Evolutionary conservation across 106 monocot species (phyloP).

Genomic region (Phalaenopsis equestris): DNA sequence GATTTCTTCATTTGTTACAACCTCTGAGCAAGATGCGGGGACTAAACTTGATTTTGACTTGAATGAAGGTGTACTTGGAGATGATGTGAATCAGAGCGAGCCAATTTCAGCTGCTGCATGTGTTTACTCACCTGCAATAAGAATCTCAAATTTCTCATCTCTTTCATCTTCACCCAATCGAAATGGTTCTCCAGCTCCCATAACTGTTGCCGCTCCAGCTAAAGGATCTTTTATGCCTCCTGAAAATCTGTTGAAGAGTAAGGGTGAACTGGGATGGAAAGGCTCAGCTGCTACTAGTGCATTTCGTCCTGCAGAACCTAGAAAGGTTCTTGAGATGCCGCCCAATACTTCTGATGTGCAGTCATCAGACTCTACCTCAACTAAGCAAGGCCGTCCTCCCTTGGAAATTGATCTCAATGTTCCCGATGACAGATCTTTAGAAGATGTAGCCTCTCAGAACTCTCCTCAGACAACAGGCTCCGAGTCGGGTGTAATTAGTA

Average conservation of each 20-base stretch:
- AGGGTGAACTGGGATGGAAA: conserved; percentile 78
- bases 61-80: conserved; percentile 64
- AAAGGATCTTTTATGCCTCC: conserved; percentile 80
- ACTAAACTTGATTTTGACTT: conserved; percentile 67
- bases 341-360: conserved; percentile 33
- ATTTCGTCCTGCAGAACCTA: conserved; percentile 85
- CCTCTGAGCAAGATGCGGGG: conserved; percentile 19
- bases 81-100: conserved; percentile 52
- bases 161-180: conserved; percentile 17
- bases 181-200: conserved; percentile 25
- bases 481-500: conserved; percentile 25
- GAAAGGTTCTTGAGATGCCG: conserved; percentile 67
- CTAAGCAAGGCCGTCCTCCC: conserved; percentile 38
- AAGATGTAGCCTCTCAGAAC: conserved; percentile 45
- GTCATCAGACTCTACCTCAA: conserved; percentile 21
- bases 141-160: conserved; percentile 22
- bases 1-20: conserved; percentile 7
- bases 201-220: conserved; percentile 69
- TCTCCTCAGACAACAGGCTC: conserved; percentile 44
- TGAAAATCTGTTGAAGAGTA: conserved; percentile 43
- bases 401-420: conserved; percentile 82
- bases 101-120: conserved; percentile 14
- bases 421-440: conserved; percentile 49
- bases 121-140: conserved; percentile 21
- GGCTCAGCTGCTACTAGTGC: conserved; percentile 96